A percentile compares a stretch with the other conserved stretches of the same genome.
These are phyloP conservation scores for Carex parvula DNA, from an alignment of 176 grass and related monocot genomes.

Conservation along the genomic window DNA sequence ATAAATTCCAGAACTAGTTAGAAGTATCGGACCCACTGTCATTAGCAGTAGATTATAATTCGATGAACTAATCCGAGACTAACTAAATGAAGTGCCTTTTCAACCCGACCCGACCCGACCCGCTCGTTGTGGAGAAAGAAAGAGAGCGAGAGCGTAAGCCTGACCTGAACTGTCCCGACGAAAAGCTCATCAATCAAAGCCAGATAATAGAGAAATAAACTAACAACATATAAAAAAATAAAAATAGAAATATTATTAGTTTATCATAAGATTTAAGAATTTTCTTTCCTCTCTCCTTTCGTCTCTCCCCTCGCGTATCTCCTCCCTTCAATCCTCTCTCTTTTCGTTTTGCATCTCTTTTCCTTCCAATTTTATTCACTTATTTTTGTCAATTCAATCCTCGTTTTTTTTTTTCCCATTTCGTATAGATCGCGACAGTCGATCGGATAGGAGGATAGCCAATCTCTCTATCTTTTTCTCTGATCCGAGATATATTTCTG, in stretches of 20 bases:
- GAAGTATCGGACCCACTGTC: neutral
- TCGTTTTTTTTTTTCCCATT: neutral
- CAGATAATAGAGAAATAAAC: conserved; percentile 25
- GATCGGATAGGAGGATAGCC: neutral
- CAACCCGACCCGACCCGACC: neutral
- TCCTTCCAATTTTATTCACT: conserved; percentile 7
- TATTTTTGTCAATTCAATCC: conserved; percentile 8
- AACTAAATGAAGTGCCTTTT: neutral
- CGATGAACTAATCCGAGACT: neutral
- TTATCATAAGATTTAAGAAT: neutral
- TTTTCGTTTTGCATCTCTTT: neutral
- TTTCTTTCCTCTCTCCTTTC: neutral
- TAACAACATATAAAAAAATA: neutral
- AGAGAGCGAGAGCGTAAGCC: neutral
- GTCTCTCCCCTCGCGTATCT: neutral
- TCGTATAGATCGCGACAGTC: conserved; percentile 13
- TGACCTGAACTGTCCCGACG: conserved; percentile 23
- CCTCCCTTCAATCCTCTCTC: neutral
- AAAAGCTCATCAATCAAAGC: conserved; percentile 5
- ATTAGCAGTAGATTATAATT: neutral
- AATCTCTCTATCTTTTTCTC: neutral
- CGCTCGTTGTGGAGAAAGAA: neutral
- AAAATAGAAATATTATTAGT: conserved; percentile 14
- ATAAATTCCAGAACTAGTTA: neutral
- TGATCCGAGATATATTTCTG: neutral